Conservation (phyloP, 2,329 filamentous ascomycete genomes). For the Sarocladium kiliense region DNA sequence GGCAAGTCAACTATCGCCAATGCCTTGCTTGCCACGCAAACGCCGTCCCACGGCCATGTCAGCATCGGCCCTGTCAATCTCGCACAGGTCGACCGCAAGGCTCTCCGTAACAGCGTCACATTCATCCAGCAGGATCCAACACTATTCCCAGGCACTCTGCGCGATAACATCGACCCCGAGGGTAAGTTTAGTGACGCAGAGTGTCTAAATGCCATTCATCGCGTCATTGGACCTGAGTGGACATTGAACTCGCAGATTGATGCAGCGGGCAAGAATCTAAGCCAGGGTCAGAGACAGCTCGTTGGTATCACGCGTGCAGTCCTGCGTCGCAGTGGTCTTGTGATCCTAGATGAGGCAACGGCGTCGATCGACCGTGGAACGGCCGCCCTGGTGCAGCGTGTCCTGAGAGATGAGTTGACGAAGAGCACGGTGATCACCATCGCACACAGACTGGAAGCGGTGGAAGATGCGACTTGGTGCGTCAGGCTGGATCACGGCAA, state of each 20-base stretch:
- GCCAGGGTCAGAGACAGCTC: constrained; percentile 58
- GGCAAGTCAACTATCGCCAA: constrained; percentile 76
- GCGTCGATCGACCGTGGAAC: constrained; percentile 58
- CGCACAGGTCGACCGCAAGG: constrained; percentile 46
- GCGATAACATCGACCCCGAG: constrained; percentile 65
- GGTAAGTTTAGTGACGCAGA: constrained; percentile 49
- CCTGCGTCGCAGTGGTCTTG: constrained; percentile 52
- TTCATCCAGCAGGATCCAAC: constrained; percentile 62
- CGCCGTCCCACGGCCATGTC: constrained; percentile 45
- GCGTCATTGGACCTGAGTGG: constrained; percentile 51
- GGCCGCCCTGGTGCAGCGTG: constrained; percentile 51
- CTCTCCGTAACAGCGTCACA: constrained; percentile 52
- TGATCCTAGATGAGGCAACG: constrained; percentile 61
- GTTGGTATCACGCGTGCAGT: constrained; percentile 57
- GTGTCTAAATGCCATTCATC: constrained; percentile 46
- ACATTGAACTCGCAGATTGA: constrained; percentile 47
- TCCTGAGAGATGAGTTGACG: constrained; percentile 49
- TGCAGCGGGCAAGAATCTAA: constrained; percentile 55
- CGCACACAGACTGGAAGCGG: constrained; percentile 60
- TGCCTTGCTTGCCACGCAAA: constrained; percentile 51
- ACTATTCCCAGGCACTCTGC: constrained; percentile 52
- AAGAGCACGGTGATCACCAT: constrained; percentile 60
- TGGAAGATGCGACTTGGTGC: constrained; percentile 52
- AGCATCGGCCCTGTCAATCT: constrained; percentile 51
- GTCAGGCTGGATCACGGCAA: constrained; percentile 46